Evolutionary conservation across 805 yeast species (phyloP).

Genomic region (Saturnispora hagleri): DNA sequence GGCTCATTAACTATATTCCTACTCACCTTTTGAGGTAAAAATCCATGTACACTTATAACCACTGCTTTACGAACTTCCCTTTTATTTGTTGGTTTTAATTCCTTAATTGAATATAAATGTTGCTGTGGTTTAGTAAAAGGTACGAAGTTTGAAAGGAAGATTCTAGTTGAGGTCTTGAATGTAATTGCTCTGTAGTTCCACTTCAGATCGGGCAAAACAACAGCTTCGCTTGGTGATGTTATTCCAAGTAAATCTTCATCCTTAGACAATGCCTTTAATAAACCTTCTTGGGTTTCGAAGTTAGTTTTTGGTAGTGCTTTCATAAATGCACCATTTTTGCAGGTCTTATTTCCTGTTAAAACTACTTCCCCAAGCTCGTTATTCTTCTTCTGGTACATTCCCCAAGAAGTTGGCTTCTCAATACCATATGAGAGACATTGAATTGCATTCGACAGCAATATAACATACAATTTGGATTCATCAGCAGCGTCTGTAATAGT

Average conservation of each 20-base stretch:
- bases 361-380: slow-evolving; percentile 19
- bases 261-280: not conserved
- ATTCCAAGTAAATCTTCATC: not conserved
- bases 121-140: slow-evolving; percentile 20
- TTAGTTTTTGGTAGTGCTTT: slow-evolving; percentile 22
- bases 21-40: slow-evolving; percentile 78
- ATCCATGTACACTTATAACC: slow-evolving; percentile 92
- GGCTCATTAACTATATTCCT: slow-evolving; percentile 85
- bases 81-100: slow-evolving; percentile 1
- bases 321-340: slow-evolving; percentile 21
- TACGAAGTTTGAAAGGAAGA: slow-evolving; percentile 17
- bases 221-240: slow-evolving; percentile 7
- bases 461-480: slow-evolving; percentile 17
- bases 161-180: slow-evolving; percentile 19
- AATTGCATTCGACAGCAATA: slow-evolving; percentile 20
- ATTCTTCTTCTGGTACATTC: slow-evolving; percentile 12
- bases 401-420: slow-evolving; percentile 25
- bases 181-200: slow-evolving; percentile 23
- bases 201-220: slow-evolving; percentile 22
- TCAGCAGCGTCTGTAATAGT: slow-evolving; percentile 9
- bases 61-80: slow-evolving; percentile 40
- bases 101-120: slow-evolving; percentile 22
- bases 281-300: slow-evolving; percentile 22
- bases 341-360: slow-evolving; percentile 24
- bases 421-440: slow-evolving; percentile 15